Evolutionary conservation across 352 stramenopile genomes (phyloP), one percentile per base, ranked within the genome.

Genomic region (Phytophthora chlamydospora): DNA sequence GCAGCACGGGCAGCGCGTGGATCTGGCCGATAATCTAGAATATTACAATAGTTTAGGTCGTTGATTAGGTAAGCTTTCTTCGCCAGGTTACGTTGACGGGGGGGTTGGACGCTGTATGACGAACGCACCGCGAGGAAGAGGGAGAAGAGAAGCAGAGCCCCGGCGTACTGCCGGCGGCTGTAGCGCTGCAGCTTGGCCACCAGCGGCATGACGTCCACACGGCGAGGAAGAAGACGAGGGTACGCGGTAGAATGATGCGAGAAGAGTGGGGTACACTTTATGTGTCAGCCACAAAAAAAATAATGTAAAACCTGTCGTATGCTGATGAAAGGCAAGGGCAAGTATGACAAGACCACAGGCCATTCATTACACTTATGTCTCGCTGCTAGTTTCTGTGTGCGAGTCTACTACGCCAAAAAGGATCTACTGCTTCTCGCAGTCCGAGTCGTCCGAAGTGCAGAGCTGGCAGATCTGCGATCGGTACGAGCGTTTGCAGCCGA

Each of bases 381-480:
- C 47, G 35, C 45, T 51, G 49, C 58, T 59, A 66, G 35, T 66
- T 48, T 33, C 10, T 60, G 21, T 24, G 21, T 24, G 21, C 21
- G 21, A 24, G 21, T 61, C 49, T 66, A 66, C 47, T 19, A 45
- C 17, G 7, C 19, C 7, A 4, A 27, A 29, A 27, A 17, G 17
- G 17, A 29, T 48, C 21, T 51, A 59, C 21, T 35, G 34, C 49
- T 67, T 62, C 40, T 78, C 73, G 45, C 83, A 92, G 43, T 66
- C 73, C 4, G 34, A 32, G 10, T 65, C 48, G 4, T 54, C 34
- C 24, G 61, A 52, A 6, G 61, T 75, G 50, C 83, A 92, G 17
- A 88, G 46, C 39, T 84, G 64, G 55, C 83, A 92, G 50, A 90
- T 75, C 66, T 90, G 80, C 14, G 80, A 82, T 36, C 74, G 77